Base-by-base conservation (phyloP, 169 alveolate genomes). In the Cryptosporidium tyzzeri region DNA sequence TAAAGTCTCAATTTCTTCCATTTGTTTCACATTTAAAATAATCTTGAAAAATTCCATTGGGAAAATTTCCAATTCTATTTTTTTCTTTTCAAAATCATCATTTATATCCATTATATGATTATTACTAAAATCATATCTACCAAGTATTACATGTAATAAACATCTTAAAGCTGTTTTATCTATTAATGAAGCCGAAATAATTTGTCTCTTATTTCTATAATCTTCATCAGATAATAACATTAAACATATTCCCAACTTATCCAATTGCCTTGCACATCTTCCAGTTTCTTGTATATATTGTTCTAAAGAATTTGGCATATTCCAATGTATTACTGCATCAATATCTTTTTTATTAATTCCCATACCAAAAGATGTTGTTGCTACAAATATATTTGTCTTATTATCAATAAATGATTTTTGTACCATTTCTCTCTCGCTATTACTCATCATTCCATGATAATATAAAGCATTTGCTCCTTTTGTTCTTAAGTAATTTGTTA, bases 361-460 rank as follows among this genome's bases (percentile, higher is more conserved):
- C 98, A 96, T 96, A 16, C 97, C 96, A 87, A 96, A 96, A 4
- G 97, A 97, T 35, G 94, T 94, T 29, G 98, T 96, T 58, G 98
- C 97, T 12, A 95, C 97, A 29, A 96, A 91, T 39, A 95, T 94
- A 44, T 93, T 71, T 9, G 94, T 85, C 86, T 87, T 50, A 35
- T 93, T 93, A n/a, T 75, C 84, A 37, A 92, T 93, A 91, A 94
- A 95, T 21, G 93, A 71, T 21, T 93, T 85, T 55, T 95, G 93
- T 59, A 95, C 93, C 58, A 86, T 75, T 31, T 91, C 86, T 23
- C 92, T 48, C 44, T 86, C 92, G 33, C 3, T 86, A 14, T 44
- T 41, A 50, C 89, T 73, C 92, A 86, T 70, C 70, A 69, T 59
- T 26, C 89, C 92, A 23, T 86, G 92, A 12, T 86, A 86, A 45